A percentile compares a stretch with the other conserved stretches of the same genome.
Evolutionary conservation across 2,329 filamentous ascomycete species (phyloP).

Genomic region (Fusarium ambrosium): DNA sequence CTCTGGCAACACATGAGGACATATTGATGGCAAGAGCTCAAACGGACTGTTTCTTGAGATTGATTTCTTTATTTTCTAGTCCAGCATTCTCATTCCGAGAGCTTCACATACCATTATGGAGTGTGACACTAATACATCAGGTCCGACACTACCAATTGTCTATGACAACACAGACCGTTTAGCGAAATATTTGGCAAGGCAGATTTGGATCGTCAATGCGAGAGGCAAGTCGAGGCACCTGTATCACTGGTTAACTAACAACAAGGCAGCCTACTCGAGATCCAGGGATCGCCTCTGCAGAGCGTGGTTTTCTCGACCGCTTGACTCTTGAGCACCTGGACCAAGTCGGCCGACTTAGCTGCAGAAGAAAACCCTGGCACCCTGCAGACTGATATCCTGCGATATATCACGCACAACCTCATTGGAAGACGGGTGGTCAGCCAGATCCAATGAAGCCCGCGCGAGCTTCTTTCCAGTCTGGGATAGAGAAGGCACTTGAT

Average conservation of each 20-base stretch:
- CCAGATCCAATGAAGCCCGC: neutral
- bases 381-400: neutral
- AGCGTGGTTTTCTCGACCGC: conserved; percentile 20
- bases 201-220: conserved; percentile 9
- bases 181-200: conserved; percentile 12
- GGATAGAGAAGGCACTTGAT: neutral
- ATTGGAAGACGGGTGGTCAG: neutral
- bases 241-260: neutral
- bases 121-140: neutral
- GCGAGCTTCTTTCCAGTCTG: conserved; percentile 5
- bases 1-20: neutral
- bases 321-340: conserved; percentile 12
- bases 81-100: neutral
- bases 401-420: conserved; percentile 23
- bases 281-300: neutral
- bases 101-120: neutral
- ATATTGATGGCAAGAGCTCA: neutral
- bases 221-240: neutral
- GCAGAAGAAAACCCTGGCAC: conserved; percentile 5
- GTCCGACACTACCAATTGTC: neutral
- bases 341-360: conserved; percentile 18
- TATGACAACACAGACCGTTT: neutral
- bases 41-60: neutral
- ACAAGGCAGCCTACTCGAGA: neutral
- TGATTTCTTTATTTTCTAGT: neutral